Conservation (phyloP, 2,329 filamentous ascomycete genomes). For the Colletotrichum sp. region DNA sequence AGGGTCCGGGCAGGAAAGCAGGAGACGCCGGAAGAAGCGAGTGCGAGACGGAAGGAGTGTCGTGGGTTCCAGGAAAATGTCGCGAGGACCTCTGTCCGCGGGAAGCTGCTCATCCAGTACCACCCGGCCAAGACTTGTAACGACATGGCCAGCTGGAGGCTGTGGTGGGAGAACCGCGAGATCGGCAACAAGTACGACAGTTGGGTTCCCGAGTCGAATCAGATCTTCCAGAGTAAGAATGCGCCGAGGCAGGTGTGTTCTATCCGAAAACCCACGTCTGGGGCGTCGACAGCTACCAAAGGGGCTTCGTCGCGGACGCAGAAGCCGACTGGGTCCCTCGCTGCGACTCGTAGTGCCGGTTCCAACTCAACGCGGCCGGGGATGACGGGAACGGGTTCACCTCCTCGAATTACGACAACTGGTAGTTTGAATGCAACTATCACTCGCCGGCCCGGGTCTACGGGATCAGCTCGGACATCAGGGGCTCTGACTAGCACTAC, state of each 20-base stretch:
- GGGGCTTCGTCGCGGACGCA: not conserved
- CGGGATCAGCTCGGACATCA: not conserved
- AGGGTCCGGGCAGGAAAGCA: not conserved
- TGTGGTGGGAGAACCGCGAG: slow-evolving; percentile 25
- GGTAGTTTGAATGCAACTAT: not conserved
- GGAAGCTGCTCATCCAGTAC: slow-evolving; percentile 9
- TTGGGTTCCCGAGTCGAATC: not conserved
- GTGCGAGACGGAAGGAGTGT: not conserved
- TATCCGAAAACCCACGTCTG: not conserved
- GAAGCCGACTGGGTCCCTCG: not conserved
- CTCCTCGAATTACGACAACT: not conserved
- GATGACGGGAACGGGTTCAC: not conserved
- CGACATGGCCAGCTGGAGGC: not conserved
- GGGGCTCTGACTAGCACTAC: not conserved
- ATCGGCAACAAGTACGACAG: slow-evolving; percentile 28
- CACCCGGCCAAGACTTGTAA: not conserved
- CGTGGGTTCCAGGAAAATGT: not conserved
- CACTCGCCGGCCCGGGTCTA: not conserved
- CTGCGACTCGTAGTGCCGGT: not conserved
- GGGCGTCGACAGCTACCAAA: not conserved
- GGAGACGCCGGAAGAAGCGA: too few relatives aligned
- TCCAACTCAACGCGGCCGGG: not conserved
- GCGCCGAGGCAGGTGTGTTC: not conserved
- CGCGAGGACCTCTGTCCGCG: not conserved
- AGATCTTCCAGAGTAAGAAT: not conserved